phyloP scores from a whole-genome alignment of 257 asterid species.

The Rauvolfia tetraphylla region DNA sequence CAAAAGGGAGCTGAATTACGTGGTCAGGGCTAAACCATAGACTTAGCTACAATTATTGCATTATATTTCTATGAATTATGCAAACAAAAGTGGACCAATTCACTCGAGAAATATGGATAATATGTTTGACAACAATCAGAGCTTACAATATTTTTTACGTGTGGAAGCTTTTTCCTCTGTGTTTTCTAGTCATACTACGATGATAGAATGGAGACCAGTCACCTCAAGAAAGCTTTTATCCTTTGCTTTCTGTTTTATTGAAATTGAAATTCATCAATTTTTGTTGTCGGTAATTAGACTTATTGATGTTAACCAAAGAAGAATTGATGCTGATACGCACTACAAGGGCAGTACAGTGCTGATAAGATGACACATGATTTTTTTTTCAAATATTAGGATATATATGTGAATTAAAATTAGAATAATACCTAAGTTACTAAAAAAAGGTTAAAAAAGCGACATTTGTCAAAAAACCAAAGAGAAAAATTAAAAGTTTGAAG shows the following conservation, averaged over 20 bases:
- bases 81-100: conserved; percentile 15
- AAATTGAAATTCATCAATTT: not conserved
- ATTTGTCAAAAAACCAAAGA: too few species aligned
- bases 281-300: too few species aligned
- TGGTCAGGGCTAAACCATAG: conserved; percentile 15
- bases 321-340: too few species aligned
- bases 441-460: too few species aligned
- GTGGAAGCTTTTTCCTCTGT: not conserved
- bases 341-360: too few species aligned
- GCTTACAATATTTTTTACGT: not conserved
- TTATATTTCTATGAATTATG: not conserved
- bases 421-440: too few species aligned
- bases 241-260: not conserved
- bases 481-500: too few species aligned
- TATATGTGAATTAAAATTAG: too few species aligned
- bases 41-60: conserved; percentile 4
- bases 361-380: too few species aligned
- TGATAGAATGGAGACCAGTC: not conserved
- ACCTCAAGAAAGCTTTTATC: not conserved
- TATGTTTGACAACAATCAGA: not conserved
- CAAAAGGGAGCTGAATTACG: not conserved
- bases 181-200: not conserved
- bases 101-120: not conserved
- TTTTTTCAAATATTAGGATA: too few species aligned
- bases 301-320: too few species aligned